Base-by-base conservation (phyloP, 768 basidiomycete species). In the Pulveroboletus sp. region DNA sequence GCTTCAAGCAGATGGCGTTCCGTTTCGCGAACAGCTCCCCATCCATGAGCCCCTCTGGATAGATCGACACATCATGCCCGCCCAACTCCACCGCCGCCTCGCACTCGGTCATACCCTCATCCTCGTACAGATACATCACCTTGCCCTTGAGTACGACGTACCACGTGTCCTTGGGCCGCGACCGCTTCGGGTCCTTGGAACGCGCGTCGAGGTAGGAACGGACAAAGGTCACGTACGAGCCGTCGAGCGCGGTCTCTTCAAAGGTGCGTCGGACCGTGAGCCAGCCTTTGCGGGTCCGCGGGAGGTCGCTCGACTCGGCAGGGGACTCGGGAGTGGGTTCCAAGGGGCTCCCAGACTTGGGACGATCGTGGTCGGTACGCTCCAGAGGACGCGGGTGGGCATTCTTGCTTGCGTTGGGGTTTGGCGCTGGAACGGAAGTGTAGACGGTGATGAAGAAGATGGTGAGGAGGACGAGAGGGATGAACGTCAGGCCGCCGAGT, bases 101-200 rank as follows among this genome's bases (percentile, higher is more conserved):
- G 69, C 91, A 93, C 57, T 97, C 94, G 45, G 79, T 79, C 84
- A 90, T 89, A 14, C 74, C 77, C 70, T 96, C 93, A 68, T 94
- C 89, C 68, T 95, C 93, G 70, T 96, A 97, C 19, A 98, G 73
- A 69, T 92, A 97, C 26, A 98, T 71, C 32, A 95, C 84, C 60
- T 82, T 86, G 37, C 88, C 90, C 75, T 97, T 97, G 65, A 98
- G 77, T 7, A 86, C 91, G 45, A 86, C 89, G 65, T 85, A 96
- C 84, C 89, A 96, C 79, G 80, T 85, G 65, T 96, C 94, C 70
- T 91, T 92, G 14, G 93, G 91, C 43, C 88, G 78, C 13, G 86
- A 83, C 35, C 80, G 76, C 62, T 86, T 88, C 8, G 91, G 87
- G 68, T 93, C 89, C 63, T 89, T 87, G 43, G 89, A 89, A 49